Base-by-base conservation (phyloP, 805 yeast genomes). In the Ogataea trehalophila region DNA sequence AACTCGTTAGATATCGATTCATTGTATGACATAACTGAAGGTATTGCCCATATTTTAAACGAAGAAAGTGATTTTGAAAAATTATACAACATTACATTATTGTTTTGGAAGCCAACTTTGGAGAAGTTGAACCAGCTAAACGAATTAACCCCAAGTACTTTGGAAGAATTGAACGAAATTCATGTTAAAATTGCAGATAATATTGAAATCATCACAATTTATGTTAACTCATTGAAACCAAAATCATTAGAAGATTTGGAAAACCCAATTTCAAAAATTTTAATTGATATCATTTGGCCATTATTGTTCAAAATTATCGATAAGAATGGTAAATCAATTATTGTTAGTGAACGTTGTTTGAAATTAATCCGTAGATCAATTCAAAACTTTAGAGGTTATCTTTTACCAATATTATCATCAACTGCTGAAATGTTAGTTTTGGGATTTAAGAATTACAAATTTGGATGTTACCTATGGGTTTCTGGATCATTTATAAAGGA, bases 391-490 rank as follows among this genome's bases (percentile, higher is more conserved):
- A 77, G 77, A 45, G 68, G 73, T 11, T 81, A 73, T 56, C 62
- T 87, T 49, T 61, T 71, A 20, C 83, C 86, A 3, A 71, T 86
- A 22, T 69, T 91, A 17, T 77, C 81, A 3, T 73, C 78, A 14
- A 76, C 89, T 36, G 88, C 89, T 1, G 81, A 76, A 46, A 67
- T 83, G 42, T 73, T 90, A 46, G 83, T 79, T 18, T 73, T 74
- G 36, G 94, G 95, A 1, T 91, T 89, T 68, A 74, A 80, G 40
- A 68, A 69, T 26, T 84, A 85, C 18, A 77, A 81, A 34, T 79
- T 70, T 58, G 97, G 97, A 4, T 87, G 96, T 62, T 90, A 85
- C 61, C 68, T 91, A 47, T 91, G 95, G 94, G 92, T 87, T 14
- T 83, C 95, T 2, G 97, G 97, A 8, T 74, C 85, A 9, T 70